Base-by-base conservation (phyloP, 768 basidiomycete species). In the Phanerochaete sordida region DNA sequence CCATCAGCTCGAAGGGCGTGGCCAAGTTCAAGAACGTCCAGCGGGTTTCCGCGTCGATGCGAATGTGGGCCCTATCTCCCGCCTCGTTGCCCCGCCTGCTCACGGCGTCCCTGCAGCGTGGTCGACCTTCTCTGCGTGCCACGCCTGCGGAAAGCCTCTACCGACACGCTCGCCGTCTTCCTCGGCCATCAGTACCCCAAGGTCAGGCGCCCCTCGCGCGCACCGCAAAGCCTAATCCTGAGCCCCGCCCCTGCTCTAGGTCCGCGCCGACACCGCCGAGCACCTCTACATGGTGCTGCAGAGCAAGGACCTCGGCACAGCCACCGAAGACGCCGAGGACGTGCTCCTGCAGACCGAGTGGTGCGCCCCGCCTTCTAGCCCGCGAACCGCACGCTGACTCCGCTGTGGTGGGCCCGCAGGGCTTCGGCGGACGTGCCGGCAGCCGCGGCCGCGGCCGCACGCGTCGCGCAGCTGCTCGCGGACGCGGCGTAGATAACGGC, bases 271-370 rank as follows among this genome's bases (percentile, higher is more conserved):
- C 60, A 86, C 91, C 1, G 91, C 93, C 2, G 95, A 96, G 71
- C 84, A 88, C 62, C 71, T 97, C 8, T 97, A 94, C 68, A 75
- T 92, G 27, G 79, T 84, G 16, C 72, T 95, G 35, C 90, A 93
- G 69, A 84, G 84, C 65, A 79, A 79, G 48, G 91, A 91, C 64
- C 68, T 89, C 9, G 85, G 79, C 0, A 72, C 77, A 58, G 88
- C 90, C 16, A 84, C 84, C 9, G 85, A 86, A 37, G 83, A 81
- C 39, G 78, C 82, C 1, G 90, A 93, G 67, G 83, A 87, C 15
- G 69, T 90, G 13, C 71, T 94, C 43, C 74, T 94, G 27, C 89
- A 94, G 70, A 93, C 92, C 24, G 88, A 89, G 72, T 94, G 92
- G 92, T 92, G 60, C 59, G 82, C 72, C n/a, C n/a, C n/a, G n/a